These are phyloP conservation scores for Capsaspora owczarzaki DNA, from an alignment of 78 protist genomes.

Conservation along the genomic window DNA sequence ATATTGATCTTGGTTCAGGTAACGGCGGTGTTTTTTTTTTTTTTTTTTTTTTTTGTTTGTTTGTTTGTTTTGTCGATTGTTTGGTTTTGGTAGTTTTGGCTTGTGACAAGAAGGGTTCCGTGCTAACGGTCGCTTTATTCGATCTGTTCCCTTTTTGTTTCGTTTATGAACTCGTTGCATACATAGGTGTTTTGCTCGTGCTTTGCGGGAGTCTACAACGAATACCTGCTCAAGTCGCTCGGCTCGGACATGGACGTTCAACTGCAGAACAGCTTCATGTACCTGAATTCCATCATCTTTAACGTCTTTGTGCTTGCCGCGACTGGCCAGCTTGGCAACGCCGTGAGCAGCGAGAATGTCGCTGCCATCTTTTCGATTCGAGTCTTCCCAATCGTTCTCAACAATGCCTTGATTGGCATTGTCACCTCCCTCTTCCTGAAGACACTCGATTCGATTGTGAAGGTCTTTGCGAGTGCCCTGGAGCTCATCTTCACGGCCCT, in stretches of 20 bases:
- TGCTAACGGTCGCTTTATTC: too few species aligned
- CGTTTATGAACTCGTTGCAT: too few species aligned
- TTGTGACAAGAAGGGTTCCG: too few species aligned
- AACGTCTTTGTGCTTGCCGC: conserved; percentile 6
- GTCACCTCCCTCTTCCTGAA: conserved; percentile 43
- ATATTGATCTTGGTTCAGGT: not conserved
- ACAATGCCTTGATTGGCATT: conserved; percentile 29
- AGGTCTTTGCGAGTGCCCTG: conserved; percentile 34
- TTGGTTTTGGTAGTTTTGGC: too few species aligned
- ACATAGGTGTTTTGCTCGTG: conserved; percentile 33
- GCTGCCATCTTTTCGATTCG: not conserved
- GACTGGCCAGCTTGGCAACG: not conserved
- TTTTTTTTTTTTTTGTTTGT: too few species aligned
- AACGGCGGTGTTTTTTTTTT: too few species aligned
- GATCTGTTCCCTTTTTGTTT: too few species aligned
- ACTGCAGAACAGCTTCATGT: conserved; percentile 43
- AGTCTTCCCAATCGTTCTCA: conserved; percentile 16
- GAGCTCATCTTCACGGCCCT: conserved; percentile 13
- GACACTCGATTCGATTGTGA: conserved; percentile 30
- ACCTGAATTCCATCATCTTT: conserved; percentile 20
- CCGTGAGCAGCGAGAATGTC: not conserved
- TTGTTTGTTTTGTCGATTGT: too few species aligned
- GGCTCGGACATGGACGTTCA: conserved; percentile 7
- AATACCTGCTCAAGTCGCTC: conserved; percentile 37
- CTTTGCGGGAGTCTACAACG: conserved; percentile 45